A percentile compares a stretch with the other conserved stretches of the same genome.
These are phyloP conservation scores for Eimeria praecox DNA, from an alignment of 169 alveolate species.

Conservation along the genomic window DNA sequence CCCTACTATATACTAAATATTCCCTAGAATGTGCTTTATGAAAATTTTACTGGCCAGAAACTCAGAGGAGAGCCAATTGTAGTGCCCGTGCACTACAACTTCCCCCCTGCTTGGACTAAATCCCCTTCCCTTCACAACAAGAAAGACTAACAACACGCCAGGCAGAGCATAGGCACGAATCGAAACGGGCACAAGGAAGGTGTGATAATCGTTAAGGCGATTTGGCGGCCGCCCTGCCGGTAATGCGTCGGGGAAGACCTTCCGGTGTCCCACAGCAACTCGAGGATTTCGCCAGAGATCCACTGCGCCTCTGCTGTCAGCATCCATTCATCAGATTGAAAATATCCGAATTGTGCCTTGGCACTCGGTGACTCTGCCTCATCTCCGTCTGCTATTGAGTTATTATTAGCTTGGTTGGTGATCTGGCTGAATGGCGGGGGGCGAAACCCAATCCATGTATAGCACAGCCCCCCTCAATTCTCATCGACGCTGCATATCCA, in stretches of 20 bases:
- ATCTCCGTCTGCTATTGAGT: not conserved
- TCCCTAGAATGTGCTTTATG: too few species aligned
- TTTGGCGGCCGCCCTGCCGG: not conserved
- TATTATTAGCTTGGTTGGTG: not conserved
- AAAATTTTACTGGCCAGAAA: too few species aligned
- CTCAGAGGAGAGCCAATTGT: too few species aligned
- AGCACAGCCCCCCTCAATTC: not conserved
- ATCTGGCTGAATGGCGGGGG: not conserved
- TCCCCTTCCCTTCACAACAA: not conserved
- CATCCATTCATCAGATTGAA: not conserved
- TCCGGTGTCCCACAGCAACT: not conserved
- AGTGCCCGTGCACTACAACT: too few species aligned
- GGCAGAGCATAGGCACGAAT: not conserved
- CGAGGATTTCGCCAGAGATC: not conserved
- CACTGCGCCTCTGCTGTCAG: not conserved
- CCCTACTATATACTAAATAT: too few species aligned
- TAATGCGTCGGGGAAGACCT: constrained; percentile 11
- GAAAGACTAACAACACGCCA: not conserved
- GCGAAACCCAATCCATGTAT: not conserved
- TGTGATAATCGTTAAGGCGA: not conserved
- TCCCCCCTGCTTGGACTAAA: not conserved
- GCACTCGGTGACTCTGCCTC: not conserved
- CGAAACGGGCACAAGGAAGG: not conserved
- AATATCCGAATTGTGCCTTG: not conserved
- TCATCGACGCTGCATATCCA: not conserved